These are phyloP conservation scores for Erigeron philadelphicus DNA, from an alignment of 140 eudicot genomes.

Conservation along the genomic window DNA sequence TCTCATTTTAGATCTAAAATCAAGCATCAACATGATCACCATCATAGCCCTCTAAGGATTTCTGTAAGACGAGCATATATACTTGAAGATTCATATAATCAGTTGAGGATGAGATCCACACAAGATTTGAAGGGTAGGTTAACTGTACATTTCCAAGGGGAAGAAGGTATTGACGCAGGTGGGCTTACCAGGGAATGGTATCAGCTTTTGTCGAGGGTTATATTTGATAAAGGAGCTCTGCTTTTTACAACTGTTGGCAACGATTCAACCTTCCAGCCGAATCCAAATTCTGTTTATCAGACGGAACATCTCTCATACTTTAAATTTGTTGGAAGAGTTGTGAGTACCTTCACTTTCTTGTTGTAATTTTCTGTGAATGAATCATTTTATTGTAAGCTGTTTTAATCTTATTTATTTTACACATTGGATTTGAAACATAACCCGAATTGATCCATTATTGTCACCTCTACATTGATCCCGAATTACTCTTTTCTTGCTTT, in stretches of 20 bases:
- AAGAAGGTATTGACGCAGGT: slow-evolving; percentile 99
- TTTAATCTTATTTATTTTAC: not conserved
- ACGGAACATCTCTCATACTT: slow-evolving; percentile 98
- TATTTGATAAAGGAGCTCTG: slow-evolving; percentile 92
- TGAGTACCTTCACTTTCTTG: slow-evolving; percentile 38
- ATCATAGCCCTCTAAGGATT: slow-evolving; percentile 85
- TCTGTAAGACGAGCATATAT: slow-evolving; percentile 97
- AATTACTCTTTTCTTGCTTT: not conserved
- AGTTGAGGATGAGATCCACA: slow-evolving; percentile 77
- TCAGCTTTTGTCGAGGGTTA: slow-evolving; percentile 84
- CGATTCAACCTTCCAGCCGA: slow-evolving; percentile 93
- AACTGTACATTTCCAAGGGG: slow-evolving; percentile 96
- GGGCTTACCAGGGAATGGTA: slow-evolving; percentile 99
- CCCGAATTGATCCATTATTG: not conserved
- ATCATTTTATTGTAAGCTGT: too few relatives aligned
- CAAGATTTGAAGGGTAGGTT: slow-evolving; percentile 87
- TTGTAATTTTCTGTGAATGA: not conserved
- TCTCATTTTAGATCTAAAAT: slow-evolving; percentile 96
- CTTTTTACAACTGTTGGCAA: slow-evolving; percentile 94
- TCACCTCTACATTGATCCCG: not conserved
- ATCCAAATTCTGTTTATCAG: slow-evolving; percentile 96
- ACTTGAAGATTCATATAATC: slow-evolving; percentile 96
- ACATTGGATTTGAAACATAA: not conserved
- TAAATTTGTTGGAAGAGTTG: slow-evolving; percentile 97
- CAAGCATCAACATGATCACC: slow-evolving; percentile 94